Evolutionary conservation across 495 filamentous ascomycete genomes (phyloP), one percentile per base, ranked within the genome.

Genomic region (Penicillium malachiteum): DNA sequence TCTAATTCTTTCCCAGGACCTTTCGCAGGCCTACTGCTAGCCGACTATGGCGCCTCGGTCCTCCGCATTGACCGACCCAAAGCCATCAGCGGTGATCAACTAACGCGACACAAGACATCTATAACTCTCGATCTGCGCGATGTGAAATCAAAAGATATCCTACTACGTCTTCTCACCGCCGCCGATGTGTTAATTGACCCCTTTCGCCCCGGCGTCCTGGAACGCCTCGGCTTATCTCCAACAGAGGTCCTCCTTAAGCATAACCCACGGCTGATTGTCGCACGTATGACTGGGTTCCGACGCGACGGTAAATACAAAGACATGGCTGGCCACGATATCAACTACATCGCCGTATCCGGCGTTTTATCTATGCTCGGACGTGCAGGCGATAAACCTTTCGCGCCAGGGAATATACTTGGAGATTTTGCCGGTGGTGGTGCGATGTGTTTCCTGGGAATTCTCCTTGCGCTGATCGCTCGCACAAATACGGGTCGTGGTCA

Each of bases 271-370:
- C 72, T 97, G 3, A 83, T 97, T 48, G 84, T 95, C 41, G 90
- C 81, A 5, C 87, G 92, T 13, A 82, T 97, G 76, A 93, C 92
- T 6, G 93, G 93, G 0, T 96, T 96, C 67, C 80, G 92, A 5
- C 81, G 91, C 21, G 90, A 93, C 63, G 92, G 92, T 1, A 85
- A 84, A 59, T 97, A 95, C 71, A 82, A 81, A 40, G 64, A 77
- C 55, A 96, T 96, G 91, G 93, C 93, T 0, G 92, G 93, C n/a
- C 93, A 97, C 61, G 93, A 97, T 67, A 96, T 97, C 67, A 97
- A 97, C 65, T 97, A 96, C 70, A 85, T 97, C 18, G 89, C 92
- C 34, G 90, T 96, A 0, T 89, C 87, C 1, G 93, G 93, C 0
- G 87, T 88, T 0, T 71, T 97, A 12, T 80, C 78, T 1, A 78